These are phyloP conservation scores for Coleophoma eucalyptorum DNA, from an alignment of 2,329 filamentous ascomycete genomes.

Conservation along the genomic window DNA sequence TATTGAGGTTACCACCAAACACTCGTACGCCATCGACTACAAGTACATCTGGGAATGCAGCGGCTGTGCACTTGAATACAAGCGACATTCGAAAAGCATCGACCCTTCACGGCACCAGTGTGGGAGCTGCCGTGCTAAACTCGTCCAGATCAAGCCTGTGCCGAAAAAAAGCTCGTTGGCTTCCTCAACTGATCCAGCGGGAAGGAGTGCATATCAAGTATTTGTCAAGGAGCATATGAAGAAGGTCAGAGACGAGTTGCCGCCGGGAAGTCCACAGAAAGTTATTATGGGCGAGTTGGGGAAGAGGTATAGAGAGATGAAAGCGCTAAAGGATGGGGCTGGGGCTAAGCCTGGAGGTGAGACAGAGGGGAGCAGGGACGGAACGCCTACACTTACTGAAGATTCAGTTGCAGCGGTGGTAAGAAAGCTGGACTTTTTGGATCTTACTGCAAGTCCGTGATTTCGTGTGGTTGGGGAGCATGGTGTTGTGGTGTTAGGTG, in stretches of 20 bases:
- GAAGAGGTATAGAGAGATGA: conserved; percentile 54
- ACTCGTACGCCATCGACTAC: conserved; percentile 85
- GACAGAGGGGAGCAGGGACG: conserved; percentile 6
- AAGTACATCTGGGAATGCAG: conserved; percentile 85
- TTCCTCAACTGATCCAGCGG: conserved; percentile 17
- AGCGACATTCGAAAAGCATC: conserved; percentile 83
- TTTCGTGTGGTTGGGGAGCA: too few relatives aligned
- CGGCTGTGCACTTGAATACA: conserved; percentile 67
- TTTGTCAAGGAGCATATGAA: conserved; percentile 68
- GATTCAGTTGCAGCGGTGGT: conserved; percentile 15
- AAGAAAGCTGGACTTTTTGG: conserved; percentile 26
- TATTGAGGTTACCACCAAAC: conserved; percentile 82
- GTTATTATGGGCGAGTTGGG: conserved; percentile 67
- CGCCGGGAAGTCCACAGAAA: conserved; percentile 52
- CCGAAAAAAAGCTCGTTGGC: conserved; percentile 42
- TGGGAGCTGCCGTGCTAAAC: conserved; percentile 65
- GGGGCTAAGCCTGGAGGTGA: conserved; percentile 3
- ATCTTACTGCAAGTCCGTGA: conserved; percentile 15
- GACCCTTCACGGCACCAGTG: conserved; percentile 69
- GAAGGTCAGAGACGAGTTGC: conserved; percentile 51
- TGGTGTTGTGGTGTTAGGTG: too few relatives aligned
- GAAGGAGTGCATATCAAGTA: conserved; percentile 45
- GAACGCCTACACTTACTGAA: conserved; percentile 4
- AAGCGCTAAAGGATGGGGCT: conserved; percentile 25
- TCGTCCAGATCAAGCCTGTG: conserved; percentile 77